Conservation (phyloP, 2,329 filamentous ascomycete species). For the Claviceps quebecensis region DNA sequence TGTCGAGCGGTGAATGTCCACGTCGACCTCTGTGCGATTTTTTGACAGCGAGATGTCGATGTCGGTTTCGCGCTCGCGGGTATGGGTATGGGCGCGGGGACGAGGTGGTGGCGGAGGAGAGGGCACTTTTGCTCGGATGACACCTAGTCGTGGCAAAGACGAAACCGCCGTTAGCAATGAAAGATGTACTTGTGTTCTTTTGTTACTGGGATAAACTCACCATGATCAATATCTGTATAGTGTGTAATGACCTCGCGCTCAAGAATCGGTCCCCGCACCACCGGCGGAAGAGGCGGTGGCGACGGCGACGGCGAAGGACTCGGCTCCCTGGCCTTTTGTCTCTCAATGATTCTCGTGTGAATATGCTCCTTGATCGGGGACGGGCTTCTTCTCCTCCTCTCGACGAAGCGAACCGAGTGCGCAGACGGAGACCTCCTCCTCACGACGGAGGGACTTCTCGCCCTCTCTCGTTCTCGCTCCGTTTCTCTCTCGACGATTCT, state of each 20-base stretch:
- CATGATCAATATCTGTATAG: constrained; percentile 77
- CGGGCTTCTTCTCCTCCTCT: constrained; percentile 23
- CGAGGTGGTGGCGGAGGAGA: constrained; percentile 36
- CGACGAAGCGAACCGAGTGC: constrained; percentile 22
- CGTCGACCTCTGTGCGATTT: constrained; percentile 43
- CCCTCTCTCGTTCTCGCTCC: constrained; percentile 26
- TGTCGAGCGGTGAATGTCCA: constrained; percentile 36
- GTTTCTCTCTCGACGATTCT: constrained; percentile 26
- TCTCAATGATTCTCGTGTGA: constrained; percentile 34
- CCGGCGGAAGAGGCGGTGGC: constrained; percentile 42
- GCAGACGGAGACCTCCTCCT: constrained; percentile 14
- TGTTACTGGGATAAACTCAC: constrained; percentile 29
- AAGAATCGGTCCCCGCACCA: constrained; percentile 64
- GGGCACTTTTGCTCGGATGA: constrained; percentile 28
- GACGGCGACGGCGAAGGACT: constrained; percentile 16
- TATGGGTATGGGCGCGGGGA: constrained; percentile 15
- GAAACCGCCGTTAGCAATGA: too few species aligned
- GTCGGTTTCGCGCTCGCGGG: constrained; percentile 32
- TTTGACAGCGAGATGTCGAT: constrained; percentile 46
- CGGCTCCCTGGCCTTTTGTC: constrained; percentile 26
- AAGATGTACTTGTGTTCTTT: neutral
- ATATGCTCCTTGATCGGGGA: constrained; percentile 33
- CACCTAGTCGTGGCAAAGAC: constrained; percentile 20
- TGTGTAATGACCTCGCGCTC: constrained; percentile 83
- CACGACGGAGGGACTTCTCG: constrained; percentile 23